These are phyloP conservation scores for Pseudopediastrum boryanum DNA, from an alignment of 139 green algal genomes.

Conservation along the genomic window DNA sequence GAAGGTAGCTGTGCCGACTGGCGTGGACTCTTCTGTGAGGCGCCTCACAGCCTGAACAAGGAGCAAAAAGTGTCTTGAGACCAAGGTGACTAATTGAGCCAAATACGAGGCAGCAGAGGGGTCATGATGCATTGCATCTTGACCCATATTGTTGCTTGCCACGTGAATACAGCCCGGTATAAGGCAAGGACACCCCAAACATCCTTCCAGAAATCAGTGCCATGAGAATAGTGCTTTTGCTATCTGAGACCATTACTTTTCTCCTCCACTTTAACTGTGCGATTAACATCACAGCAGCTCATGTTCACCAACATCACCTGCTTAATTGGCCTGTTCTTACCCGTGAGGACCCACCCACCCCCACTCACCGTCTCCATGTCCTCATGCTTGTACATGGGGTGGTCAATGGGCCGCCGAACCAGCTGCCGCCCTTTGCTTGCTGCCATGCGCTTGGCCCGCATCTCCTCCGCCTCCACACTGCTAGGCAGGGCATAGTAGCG, in stretches of 20 bases:
- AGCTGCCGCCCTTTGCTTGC: neutral
- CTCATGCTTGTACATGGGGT: neutral
- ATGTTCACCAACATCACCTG: constrained; percentile 13
- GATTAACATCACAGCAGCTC: neutral
- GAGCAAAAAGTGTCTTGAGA: neutral
- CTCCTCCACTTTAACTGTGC: neutral
- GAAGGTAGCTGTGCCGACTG: constrained; percentile 15
- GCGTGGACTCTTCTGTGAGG: neutral
- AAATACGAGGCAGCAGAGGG: neutral
- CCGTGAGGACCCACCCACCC: neutral
- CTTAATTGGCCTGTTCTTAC: constrained; percentile 10
- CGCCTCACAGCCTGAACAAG: neutral
- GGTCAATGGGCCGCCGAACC: neutral
- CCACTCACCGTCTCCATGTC: neutral
- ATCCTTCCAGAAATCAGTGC: neutral
- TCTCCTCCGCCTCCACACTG: neutral
- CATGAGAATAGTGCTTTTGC: neutral
- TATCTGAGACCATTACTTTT: neutral
- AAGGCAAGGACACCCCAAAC: neutral
- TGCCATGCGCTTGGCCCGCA: neutral
- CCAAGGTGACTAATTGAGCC: neutral
- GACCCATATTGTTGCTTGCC: neutral
- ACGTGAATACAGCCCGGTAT: neutral
- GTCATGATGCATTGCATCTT: neutral
- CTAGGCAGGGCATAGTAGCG: neutral